These are phyloP conservation scores for Termitomyces sp. DNA, from an alignment of 768 basidiomycete genomes.

Conservation along the genomic window DNA sequence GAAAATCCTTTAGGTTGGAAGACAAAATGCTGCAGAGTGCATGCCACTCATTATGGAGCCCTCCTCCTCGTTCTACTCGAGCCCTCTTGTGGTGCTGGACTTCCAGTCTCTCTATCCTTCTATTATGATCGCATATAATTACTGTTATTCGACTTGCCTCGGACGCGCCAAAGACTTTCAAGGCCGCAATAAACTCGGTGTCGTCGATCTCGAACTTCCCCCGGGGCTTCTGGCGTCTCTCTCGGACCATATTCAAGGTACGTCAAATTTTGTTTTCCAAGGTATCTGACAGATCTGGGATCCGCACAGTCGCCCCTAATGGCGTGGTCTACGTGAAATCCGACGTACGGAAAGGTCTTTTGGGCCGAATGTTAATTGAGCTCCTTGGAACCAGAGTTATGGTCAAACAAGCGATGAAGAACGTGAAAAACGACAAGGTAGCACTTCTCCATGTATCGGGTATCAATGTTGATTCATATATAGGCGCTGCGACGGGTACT, in stretches of 20 bases:
- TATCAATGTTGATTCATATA: background rate
- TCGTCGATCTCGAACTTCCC: slow-evolving; percentile 63
- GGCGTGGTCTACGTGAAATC: slow-evolving; percentile 93
- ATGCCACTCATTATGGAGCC: slow-evolving; percentile 97
- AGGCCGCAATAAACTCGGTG: slow-evolving; percentile 84
- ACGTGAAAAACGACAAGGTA: slow-evolving; percentile 69
- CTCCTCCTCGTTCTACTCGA: slow-evolving; percentile 85
- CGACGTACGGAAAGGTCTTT: slow-evolving; percentile 73
- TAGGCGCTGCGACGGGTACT: slow-evolving; percentile 73
- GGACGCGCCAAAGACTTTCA: slow-evolving; percentile 86
- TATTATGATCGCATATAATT: slow-evolving; percentile 98
- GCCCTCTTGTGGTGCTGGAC: slow-evolving; percentile 89
- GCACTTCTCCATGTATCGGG: background rate
- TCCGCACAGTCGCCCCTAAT: slow-evolving; percentile 77
- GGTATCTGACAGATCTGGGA: background rate
- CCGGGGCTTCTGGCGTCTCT: slow-evolving; percentile 64
- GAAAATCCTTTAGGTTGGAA: slow-evolving; percentile 63
- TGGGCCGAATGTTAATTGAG: slow-evolving; percentile 90
- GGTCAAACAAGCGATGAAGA: slow-evolving; percentile 97
- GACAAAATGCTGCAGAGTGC: slow-evolving; percentile 94
- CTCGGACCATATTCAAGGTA: slow-evolving; percentile 73
- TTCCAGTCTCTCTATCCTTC: slow-evolving; percentile 97
- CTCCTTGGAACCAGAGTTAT: slow-evolving; percentile 93
- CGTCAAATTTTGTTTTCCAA: slow-evolving; percentile 12
- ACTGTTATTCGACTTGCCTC: slow-evolving; percentile 94